phyloP scores from a whole-genome alignment of 306 rosid species.

The Quercus engelmannii region DNA sequence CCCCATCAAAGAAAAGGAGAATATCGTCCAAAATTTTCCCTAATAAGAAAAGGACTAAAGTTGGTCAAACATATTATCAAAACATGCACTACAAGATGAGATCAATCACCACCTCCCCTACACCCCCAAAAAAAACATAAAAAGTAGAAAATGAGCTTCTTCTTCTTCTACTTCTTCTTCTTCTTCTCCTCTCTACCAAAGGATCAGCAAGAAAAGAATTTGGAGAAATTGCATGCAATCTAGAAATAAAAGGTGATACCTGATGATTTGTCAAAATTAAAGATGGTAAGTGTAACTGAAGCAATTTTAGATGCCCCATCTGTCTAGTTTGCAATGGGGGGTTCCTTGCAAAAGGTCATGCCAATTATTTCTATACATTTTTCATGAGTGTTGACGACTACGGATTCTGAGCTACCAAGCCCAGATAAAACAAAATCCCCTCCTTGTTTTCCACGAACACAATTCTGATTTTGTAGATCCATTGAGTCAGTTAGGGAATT shows the following conservation, averaged over 20 bases:
- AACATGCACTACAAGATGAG: too few species aligned
- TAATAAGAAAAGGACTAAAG: too few species aligned
- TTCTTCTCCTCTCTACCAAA: neutral
- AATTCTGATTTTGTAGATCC: conserved; percentile 23
- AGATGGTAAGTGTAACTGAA: conserved; percentile 21
- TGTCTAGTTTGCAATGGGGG: conserved; percentile 29
- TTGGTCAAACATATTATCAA: too few species aligned
- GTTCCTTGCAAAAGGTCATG: conserved; percentile 35
- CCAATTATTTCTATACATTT: conserved; percentile 36
- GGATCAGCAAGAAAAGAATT: neutral
- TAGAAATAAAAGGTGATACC: conserved; percentile 33
- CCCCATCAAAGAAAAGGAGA: too few species aligned
- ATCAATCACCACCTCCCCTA: too few species aligned
- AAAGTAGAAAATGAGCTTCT: too few species aligned
- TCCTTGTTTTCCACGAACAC: conserved; percentile 24
- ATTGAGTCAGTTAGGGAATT: conserved; percentile 13
- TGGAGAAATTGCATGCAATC: neutral
- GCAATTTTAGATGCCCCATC: conserved; percentile 24
- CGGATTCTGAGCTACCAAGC: conserved; percentile 22
- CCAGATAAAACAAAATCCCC: conserved; percentile 27
- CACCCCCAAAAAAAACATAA: too few species aligned
- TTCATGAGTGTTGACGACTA: conserved; percentile 15
- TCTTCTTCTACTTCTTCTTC: too few species aligned
- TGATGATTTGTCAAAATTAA: conserved; percentile 36
- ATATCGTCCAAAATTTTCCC: too few species aligned